Conservation (phyloP, 257 asterid species). For the Salvia hispanica region DNA sequence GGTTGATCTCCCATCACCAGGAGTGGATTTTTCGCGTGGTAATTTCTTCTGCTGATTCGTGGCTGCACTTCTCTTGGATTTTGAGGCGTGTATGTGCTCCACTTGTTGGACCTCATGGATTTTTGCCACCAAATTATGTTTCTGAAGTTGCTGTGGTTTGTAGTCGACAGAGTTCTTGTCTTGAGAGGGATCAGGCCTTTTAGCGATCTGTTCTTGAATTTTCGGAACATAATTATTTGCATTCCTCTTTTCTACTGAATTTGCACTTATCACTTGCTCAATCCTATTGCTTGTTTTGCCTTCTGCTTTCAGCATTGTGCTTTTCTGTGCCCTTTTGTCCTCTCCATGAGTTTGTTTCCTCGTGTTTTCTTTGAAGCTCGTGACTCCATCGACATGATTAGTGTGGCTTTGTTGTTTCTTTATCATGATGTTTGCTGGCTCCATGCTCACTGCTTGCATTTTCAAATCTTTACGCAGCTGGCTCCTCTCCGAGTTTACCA, state of each 20-base stretch:
- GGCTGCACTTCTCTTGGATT: conserved; percentile 37
- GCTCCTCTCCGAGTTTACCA: conserved; percentile 32
- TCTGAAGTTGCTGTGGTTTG: conserved; percentile 42
- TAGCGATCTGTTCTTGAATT: conserved; percentile 36
- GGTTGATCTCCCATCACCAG: conserved; percentile 37
- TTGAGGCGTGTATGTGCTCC: conserved; percentile 44
- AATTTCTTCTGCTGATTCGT: conserved; percentile 44
- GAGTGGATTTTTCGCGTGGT: conserved; percentile 37
- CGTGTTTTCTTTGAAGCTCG: conserved; percentile 34
- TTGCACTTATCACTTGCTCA: conserved; percentile 31
- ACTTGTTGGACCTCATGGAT: conserved; percentile 40
- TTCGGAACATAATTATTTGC: conserved; percentile 35
- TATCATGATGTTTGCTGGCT: conserved; percentile 22
- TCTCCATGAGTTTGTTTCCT: conserved; percentile 37
- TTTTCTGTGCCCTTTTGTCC: conserved; percentile 37
- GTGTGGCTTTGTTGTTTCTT: conserved; percentile 37
- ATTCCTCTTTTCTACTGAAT: conserved; percentile 39
- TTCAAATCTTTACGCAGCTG: conserved; percentile 37
- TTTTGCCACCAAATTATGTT: conserved; percentile 43
- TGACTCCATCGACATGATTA: conserved; percentile 37
- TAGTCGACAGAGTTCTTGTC: conserved; percentile 41
- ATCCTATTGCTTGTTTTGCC: conserved; percentile 35
- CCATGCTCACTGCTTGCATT: conserved; percentile 24
- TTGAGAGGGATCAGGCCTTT: conserved; percentile 39
- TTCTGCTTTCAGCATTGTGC: conserved; percentile 32